Conservation (phyloP, 257 asterid species). For the Fraxinus pennsylvanica region DNA sequence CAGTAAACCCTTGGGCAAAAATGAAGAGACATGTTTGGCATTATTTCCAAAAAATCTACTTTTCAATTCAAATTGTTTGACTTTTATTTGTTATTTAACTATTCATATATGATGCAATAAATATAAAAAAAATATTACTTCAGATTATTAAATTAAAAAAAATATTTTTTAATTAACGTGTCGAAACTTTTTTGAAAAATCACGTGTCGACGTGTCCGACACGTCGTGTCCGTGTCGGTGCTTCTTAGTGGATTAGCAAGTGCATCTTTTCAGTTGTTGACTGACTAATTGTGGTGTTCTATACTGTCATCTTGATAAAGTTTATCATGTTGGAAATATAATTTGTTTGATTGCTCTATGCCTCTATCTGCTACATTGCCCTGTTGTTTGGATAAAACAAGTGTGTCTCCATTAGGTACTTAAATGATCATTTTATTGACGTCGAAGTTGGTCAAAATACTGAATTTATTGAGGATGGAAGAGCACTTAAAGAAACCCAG, state of each 20-base stretch:
- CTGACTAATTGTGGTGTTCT: neutral
- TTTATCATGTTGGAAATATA: neutral
- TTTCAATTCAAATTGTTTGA: too few species aligned
- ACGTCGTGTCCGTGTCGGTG: too few species aligned
- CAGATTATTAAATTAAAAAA: too few species aligned
- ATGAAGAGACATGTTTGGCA: too few species aligned
- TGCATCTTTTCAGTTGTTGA: neutral
- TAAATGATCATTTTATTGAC: neutral
- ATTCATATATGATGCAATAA: too few species aligned
- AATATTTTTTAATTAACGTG: too few species aligned
- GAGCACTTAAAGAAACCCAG: neutral
- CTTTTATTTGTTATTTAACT: too few species aligned
- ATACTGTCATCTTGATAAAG: neutral
- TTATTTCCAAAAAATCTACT: too few species aligned
- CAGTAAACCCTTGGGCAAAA: too few species aligned
- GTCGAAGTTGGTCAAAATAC: neutral
- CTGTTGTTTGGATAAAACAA: neutral
- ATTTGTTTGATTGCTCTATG: slow-evolving; percentile 1
- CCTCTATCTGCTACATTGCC: neutral
- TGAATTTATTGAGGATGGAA: neutral
- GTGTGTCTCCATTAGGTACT: neutral
- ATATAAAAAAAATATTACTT: too few species aligned
- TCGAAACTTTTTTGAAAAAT: too few species aligned
- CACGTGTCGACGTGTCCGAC: too few species aligned
- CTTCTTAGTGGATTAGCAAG: neutral